Evolutionary conservation across 345 rosid genomes (phyloP), one percentile per base, ranked within the genome.

Genomic region (Hibiscus tridactylites): DNA sequence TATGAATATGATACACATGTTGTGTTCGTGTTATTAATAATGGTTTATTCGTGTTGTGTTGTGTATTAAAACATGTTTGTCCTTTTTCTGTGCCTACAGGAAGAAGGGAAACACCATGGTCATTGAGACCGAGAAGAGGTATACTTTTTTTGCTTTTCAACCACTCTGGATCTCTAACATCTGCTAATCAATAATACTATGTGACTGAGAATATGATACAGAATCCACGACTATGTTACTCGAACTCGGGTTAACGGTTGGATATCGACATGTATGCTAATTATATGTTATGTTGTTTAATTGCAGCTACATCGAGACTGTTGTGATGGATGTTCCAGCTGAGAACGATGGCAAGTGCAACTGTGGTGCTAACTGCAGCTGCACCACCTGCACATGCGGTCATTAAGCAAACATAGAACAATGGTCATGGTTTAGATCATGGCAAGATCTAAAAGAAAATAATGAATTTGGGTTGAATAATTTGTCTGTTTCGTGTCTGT

Each of bases 321-420:
- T 83, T 49, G 70, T 65, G 65, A 77, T 87, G 85, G 96, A 83
- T 11, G 82, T 71, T 64, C 80, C 82, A 1, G 92, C 83, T 3
- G 93, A 85, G 82, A 72, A 84, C 64, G 87, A 86, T 1, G 88
- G 93, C 75, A 77, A 86, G 70, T 93, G 98, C 97, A 86, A 89
- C 83, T 93, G 98, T 72, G 96, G 98, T 16, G 8, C 83, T 39
- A 73, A 28, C 84, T 93, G 98, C 92, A 11, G 82, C 57, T 93
- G 98, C 79, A 66, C 73, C 21, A 13, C 74, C 83, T 93, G 98
- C 89, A 80, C 91, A 58, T 91, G 98, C 50, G 89, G 68, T 50
- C 84, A 83, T 13, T 84, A 39, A 86, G 71, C 50, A 4, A 42
- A 67, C 5, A 19, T 65, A 24, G 7, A n/a, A 17, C 12, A 12